Base-by-base conservation (phyloP, 129 eudicot genomes). In the Ambrosia trifida region DNA sequence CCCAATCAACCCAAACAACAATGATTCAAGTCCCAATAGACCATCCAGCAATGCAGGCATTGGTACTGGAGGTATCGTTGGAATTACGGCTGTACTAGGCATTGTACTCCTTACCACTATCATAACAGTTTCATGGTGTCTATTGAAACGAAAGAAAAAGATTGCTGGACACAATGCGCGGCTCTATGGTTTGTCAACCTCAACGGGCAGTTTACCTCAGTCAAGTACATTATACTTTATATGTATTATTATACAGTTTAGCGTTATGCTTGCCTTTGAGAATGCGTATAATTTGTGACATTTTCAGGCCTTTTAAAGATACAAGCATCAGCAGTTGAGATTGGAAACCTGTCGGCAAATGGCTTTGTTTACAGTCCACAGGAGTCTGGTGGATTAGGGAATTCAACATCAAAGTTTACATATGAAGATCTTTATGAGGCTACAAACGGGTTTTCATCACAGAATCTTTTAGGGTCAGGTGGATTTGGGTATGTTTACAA, bases 401-500 rank as follows among this genome's bases (percentile, higher is more conserved):
- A 74, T 75, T 85, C 94, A 41, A 85, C 83, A 64, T 59, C 85
- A 33, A 82, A 84, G 79, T 89, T 84, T 64, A 84, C 74, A 0
- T 83, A 83, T 72, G 81, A 79, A 71, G 96, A 86, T 61, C 86
- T 89, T 50, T 70, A 41, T 1, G 80, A 77, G 73, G 89, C 96
- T 24, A 89, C 96, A 31, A 74, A 86, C 53, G 95, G 91, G 45
- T 89, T 92, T 72, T 86, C 98, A 36, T 76, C 62, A 9, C 78
- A 75, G 40, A 86, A 89, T 81, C 83, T 89, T 43, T 73, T 92
- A 58, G 98, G 98, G 24, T 85, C 85, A 74, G 98, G 98, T 67
- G 98, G 98, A 70, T 92, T 92, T 82, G 98, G 98, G 74, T 80
- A 64, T 53, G 98, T 92, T 35, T 86, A 89, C 68, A 92, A 85